phyloP scores from a whole-genome alignment of 1,284 basidiomycete genomes.

The Fistulina hepatica region DNA sequence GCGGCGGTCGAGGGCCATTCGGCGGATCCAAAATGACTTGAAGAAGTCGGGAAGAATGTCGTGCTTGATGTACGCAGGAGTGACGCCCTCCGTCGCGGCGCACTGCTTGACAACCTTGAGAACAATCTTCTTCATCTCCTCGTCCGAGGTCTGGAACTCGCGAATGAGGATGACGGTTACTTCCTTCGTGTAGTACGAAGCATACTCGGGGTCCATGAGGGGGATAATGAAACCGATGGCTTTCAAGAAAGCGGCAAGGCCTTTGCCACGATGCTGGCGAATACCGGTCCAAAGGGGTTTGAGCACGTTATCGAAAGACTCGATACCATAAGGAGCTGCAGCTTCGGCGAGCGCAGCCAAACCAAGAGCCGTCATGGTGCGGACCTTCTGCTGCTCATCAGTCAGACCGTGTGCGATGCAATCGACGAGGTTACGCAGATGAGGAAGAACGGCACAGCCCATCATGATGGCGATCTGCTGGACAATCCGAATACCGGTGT shows the following conservation, averaged over 20 bases:
- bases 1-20: conserved; percentile 94
- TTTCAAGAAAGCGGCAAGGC: conserved; percentile 95
- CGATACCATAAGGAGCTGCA: conserved; percentile 97
- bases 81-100: conserved; percentile 94
- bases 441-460: conserved; percentile 98
- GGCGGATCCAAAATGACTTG: conserved; percentile 96
- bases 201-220: conserved; percentile 98
- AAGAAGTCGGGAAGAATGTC: conserved; percentile 99
- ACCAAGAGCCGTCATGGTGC: conserved; percentile 96
- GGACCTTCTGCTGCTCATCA: conserved; percentile 98
- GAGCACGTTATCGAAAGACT: conserved; percentile 97
- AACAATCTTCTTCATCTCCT: conserved; percentile 99
- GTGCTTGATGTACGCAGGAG: conserved; percentile 86
- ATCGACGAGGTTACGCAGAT: conserved; percentile 92
- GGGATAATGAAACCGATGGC: conserved; percentile 99
- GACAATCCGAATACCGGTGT: conserved; percentile 98
- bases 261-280: conserved; percentile 95
- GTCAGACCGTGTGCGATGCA: conserved; percentile 93
- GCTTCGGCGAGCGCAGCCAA: conserved; percentile 97
- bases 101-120: conserved; percentile 99
- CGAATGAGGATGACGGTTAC: conserved; percentile 96
- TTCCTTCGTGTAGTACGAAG: conserved; percentile 96
- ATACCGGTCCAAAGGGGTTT: conserved; percentile 99
- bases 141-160: conserved; percentile 98
- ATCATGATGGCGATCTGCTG: conserved; percentile 99